phyloP scores from a whole-genome alignment of 768 basidiomycete species.

The Boletus pseudo-olivaceus region DNA sequence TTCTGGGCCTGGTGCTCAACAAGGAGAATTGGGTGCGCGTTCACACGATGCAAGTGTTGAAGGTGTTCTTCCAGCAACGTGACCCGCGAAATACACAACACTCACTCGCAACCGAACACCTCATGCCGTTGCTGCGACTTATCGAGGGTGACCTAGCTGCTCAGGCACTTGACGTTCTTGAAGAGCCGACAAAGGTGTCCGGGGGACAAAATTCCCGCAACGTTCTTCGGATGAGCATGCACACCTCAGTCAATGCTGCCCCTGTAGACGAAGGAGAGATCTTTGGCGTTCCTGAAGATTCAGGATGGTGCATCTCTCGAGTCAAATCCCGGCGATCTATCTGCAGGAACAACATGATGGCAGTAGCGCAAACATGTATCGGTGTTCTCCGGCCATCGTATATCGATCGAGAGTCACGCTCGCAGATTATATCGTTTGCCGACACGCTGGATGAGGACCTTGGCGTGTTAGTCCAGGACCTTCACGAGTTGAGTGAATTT shows the following conservation, averaged over 20 bases:
- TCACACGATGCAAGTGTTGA: slow-evolving; percentile 83
- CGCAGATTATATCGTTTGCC: slow-evolving; percentile 31
- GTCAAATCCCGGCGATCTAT: slow-evolving; percentile 54
- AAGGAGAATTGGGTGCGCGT: slow-evolving; percentile 75
- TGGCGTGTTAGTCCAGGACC: slow-evolving; percentile 72
- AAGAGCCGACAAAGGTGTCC: slow-evolving; percentile 80
- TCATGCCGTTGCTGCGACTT: slow-evolving; percentile 87
- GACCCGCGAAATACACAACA: slow-evolving; percentile 74
- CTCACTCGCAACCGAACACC: slow-evolving; percentile 75
- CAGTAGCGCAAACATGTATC: slow-evolving; percentile 83
- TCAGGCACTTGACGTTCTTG: slow-evolving; percentile 88
- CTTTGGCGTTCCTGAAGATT: slow-evolving; percentile 78
- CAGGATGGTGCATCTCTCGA: slow-evolving; percentile 85
- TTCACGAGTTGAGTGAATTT: slow-evolving; percentile 72
- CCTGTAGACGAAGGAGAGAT: slow-evolving; percentile 62
- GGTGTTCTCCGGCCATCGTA: slow-evolving; percentile 65
- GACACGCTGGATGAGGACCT: slow-evolving; percentile 57
- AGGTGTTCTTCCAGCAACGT: slow-evolving; percentile 82
- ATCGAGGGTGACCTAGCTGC: slow-evolving; percentile 84
- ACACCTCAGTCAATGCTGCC: slow-evolving; percentile 43
- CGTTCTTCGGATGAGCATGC: slow-evolving; percentile 91
- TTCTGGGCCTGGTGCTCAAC: slow-evolving; percentile 87
- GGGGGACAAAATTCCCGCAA: slow-evolving; percentile 77
- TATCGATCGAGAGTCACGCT: slow-evolving; percentile 67
- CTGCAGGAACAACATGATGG: slow-evolving; percentile 76